Conservation (phyloP, 202 grass and related monocot genomes). For the Cymbopogon flexuosus region DNA sequence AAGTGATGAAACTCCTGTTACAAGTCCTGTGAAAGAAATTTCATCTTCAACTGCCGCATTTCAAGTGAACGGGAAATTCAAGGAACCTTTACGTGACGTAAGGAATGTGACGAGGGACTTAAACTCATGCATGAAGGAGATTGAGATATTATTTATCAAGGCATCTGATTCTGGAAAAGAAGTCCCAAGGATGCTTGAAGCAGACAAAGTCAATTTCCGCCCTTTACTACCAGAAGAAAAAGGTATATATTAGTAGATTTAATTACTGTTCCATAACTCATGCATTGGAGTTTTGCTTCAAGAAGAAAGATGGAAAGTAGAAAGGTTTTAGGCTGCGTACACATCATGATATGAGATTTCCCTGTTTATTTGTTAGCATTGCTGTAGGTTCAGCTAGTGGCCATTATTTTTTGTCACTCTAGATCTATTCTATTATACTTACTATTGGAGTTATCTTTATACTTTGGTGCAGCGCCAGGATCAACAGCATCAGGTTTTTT, state of each 20-base stretch:
- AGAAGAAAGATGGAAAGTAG: conserved; percentile 1
- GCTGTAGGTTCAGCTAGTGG: conserved; percentile 1
- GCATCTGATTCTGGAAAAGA: conserved; percentile 91
- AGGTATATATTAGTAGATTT: conserved; percentile 45
- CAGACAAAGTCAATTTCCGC: conserved; percentile 77
- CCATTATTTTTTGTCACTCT: conserved; percentile 15
- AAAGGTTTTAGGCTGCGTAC: conserved; percentile 17
- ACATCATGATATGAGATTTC: conserved; percentile 10
- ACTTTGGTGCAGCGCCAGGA: conserved; percentile 48
- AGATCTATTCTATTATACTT: conserved; percentile 35
- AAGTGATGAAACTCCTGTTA: conserved; percentile 50
- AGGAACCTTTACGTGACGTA: conserved; percentile 44
- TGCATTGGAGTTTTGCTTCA: conserved; percentile 18
- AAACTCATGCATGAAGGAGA: conserved; percentile 68
- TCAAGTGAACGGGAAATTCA: conserved; percentile 53
- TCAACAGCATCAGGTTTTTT: conserved; percentile 47
- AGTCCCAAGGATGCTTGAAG: conserved; percentile 96
- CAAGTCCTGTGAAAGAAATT: conserved; percentile 44
- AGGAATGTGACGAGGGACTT: conserved; percentile 49
- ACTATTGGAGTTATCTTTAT: conserved; percentile 23
- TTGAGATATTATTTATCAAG: conserved; percentile 80
- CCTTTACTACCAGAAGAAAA: conserved; percentile 66
- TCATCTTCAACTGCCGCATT: conserved; percentile 30
- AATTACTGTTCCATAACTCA: conserved; percentile 27
- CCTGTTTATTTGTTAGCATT: conserved; percentile 5